Evolutionary conservation across 2,329 filamentous ascomycete genomes (phyloP).

Genomic region (Incumbomyces delicatus): DNA sequence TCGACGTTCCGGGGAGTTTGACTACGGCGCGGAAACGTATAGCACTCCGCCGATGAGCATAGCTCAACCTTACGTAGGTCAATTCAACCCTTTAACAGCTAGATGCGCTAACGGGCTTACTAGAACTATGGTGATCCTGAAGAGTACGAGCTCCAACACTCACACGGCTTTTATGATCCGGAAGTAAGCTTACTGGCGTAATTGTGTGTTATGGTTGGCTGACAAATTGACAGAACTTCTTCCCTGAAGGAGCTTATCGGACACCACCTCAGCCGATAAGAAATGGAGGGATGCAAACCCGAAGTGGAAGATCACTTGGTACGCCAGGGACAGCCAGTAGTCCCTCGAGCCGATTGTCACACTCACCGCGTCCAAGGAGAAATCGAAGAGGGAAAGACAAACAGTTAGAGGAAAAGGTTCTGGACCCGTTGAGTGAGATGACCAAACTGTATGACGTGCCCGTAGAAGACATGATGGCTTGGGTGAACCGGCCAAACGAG

Average conservation of each 20-base stretch:
- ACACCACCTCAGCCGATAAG: conserved; percentile 3
- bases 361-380: conserved; percentile 27
- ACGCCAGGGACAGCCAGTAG: conserved; percentile 15
- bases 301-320: conserved; percentile 18
- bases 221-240: not conserved
- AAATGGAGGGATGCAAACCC: conserved; percentile 12
- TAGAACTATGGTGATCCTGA: conserved; percentile 5
- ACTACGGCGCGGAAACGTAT: not conserved
- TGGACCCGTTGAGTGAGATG: conserved; percentile 60
- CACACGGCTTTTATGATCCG: not conserved
- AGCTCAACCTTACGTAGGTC: conserved; percentile 15
- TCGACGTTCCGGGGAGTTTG: conserved; percentile 9
- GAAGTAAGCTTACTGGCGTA: not conserved
- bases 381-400: conserved; percentile 18
- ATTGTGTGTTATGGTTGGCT: not conserved
- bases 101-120: not conserved
- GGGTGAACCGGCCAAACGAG: conserved; percentile 62
- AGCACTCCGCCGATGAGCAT: conserved; percentile 12
- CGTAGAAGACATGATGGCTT: conserved; percentile 68
- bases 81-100: not conserved
- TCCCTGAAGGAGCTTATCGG: conserved; percentile 1
- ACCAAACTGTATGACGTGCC: conserved; percentile 54
- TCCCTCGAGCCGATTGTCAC: conserved; percentile 20
- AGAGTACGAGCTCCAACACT: conserved; percentile 2
- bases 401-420: conserved; percentile 32